Evolutionary conservation across 2,329 filamentous ascomycete genomes (phyloP).

Genomic region (Pseudogymnoascus verrucosus): DNA sequence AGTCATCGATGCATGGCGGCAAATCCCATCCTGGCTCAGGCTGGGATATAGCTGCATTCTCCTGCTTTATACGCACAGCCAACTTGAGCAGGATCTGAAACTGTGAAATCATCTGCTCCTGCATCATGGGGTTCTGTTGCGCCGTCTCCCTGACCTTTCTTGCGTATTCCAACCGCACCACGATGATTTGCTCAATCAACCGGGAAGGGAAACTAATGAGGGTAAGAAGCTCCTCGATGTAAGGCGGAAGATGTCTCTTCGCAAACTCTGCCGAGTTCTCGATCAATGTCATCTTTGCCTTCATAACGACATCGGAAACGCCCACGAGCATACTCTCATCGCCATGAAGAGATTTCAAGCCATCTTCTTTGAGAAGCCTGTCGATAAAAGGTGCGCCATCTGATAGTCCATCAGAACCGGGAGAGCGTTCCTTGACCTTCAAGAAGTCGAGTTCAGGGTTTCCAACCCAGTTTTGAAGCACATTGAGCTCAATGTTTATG

Average conservation of each 20-base stretch:
- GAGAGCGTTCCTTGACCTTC: slow-evolving; percentile 61
- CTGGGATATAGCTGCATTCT: slow-evolving; percentile 75
- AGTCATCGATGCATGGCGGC: slow-evolving; percentile 92
- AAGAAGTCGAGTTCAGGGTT: slow-evolving; percentile 92
- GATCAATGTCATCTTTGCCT: slow-evolving; percentile 88
- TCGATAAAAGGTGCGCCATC: slow-evolving; percentile 94
- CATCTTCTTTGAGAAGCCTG: slow-evolving; percentile 89
- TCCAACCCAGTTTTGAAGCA: slow-evolving; percentile 92
- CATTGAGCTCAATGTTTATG: slow-evolving; percentile 88
- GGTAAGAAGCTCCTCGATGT: slow-evolving; percentile 91
- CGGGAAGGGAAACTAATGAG: slow-evolving; percentile 96
- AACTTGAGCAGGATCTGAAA: slow-evolving; percentile 90
- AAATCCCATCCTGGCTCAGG: slow-evolving; percentile 91
- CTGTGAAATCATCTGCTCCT: slow-evolving; percentile 95
- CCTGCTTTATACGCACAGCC: slow-evolving; percentile 84
- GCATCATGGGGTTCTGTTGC: slow-evolving; percentile 85
- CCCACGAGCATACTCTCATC: slow-evolving; percentile 78
- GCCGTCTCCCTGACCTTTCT: slow-evolving; percentile 93
- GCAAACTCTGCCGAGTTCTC: slow-evolving; percentile 76
- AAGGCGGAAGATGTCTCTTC: slow-evolving; percentile 84
- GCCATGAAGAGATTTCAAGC: slow-evolving; percentile 82
- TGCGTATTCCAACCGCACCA: slow-evolving; percentile 81
- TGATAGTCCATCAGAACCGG: slow-evolving; percentile 62
- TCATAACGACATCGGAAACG: slow-evolving; percentile 79
- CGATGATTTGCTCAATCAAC: slow-evolving; percentile 93